A percentile compares a stretch with the other conserved stretches of the same genome.
phyloP scores from a whole-genome alignment of 495 filamentous ascomycete genomes.

The Monascus purpureus region DNA sequence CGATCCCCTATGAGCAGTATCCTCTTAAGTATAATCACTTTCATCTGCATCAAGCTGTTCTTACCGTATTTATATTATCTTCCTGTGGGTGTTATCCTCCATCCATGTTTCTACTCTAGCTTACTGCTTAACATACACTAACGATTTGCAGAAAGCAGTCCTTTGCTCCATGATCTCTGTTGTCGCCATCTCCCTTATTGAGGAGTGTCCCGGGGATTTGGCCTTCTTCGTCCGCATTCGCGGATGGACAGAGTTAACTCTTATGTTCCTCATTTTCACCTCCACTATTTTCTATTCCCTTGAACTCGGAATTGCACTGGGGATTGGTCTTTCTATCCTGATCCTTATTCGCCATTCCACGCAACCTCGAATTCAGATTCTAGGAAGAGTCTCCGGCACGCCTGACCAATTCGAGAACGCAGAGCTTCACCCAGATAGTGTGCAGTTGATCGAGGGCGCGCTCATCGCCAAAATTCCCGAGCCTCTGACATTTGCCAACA shows the following conservation, averaged over 20 bases:
- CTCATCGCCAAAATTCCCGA: constrained; percentile 96
- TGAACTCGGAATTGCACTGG: constrained; percentile 73
- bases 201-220: constrained; percentile 88
- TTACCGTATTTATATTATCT: constrained; percentile 91
- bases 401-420: constrained; percentile 71
- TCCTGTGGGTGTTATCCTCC: constrained; percentile 45
- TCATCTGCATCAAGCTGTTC: constrained; percentile 65
- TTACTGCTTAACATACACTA: not conserved
- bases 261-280: constrained; percentile 82
- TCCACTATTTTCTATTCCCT: constrained; percentile 90
- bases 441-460: constrained; percentile 84
- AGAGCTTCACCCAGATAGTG: constrained; percentile 56
- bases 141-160: constrained; percentile 64
- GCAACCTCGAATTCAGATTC: constrained; percentile 88
- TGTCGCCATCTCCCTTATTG: constrained; percentile 85
- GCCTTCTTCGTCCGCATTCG: constrained; percentile 75
- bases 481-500: constrained; percentile 93
- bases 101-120: not conserved
- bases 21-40: constrained; percentile 66
- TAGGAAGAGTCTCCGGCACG: constrained; percentile 78
- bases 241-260: constrained; percentile 68
- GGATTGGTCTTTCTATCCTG: constrained; percentile 75
- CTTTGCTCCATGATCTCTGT: constrained; percentile 90
- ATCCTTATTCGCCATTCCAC: constrained; percentile 83
- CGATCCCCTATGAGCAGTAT: constrained; percentile 86